Conservation (phyloP, 768 basidiomycete genomes). For the Pulveroboletus ravenelii region DNA sequence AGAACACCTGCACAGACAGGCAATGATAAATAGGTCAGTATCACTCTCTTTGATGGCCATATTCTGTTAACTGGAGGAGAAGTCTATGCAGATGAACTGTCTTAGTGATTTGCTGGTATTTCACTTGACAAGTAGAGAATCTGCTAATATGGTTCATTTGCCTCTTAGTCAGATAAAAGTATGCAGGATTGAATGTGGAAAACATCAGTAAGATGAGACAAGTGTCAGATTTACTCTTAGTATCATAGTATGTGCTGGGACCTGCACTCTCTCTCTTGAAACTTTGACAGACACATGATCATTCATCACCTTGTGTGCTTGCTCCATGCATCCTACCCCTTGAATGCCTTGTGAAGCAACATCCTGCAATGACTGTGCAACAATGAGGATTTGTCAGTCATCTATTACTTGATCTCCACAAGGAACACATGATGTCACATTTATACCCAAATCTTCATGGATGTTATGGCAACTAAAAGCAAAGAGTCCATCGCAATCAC, state of each 20-base stretch:
- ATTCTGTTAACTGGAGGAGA: conserved; percentile 11
- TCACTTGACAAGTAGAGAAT: not conserved
- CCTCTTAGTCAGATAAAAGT: not conserved
- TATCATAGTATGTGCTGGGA: too few species aligned
- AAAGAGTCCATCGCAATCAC: not conserved
- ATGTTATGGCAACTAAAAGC: not conserved
- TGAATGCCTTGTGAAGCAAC: not conserved
- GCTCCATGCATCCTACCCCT: conserved; percentile 13
- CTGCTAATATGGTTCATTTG: not conserved
- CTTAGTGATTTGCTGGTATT: not conserved
- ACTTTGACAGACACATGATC: conserved; percentile 10
- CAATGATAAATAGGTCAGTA: conserved; percentile 74
- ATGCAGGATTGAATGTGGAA: not conserved
- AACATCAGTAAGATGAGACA: not conserved
- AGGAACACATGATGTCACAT: not conserved
- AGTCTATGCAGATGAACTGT: conserved; percentile 16
- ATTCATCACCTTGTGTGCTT: conserved; percentile 5
- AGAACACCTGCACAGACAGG: conserved; percentile 57
- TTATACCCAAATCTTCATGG: not conserved
- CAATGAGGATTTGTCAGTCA: not conserved
- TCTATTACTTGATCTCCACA: not conserved
- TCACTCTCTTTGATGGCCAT: not conserved
- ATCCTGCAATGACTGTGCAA: not conserved
- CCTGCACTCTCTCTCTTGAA: not conserved
- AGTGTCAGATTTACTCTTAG: not conserved